phyloP scores from a whole-genome alignment of 139 green algal genomes.

The Axilococcus clingmanii region DNA sequence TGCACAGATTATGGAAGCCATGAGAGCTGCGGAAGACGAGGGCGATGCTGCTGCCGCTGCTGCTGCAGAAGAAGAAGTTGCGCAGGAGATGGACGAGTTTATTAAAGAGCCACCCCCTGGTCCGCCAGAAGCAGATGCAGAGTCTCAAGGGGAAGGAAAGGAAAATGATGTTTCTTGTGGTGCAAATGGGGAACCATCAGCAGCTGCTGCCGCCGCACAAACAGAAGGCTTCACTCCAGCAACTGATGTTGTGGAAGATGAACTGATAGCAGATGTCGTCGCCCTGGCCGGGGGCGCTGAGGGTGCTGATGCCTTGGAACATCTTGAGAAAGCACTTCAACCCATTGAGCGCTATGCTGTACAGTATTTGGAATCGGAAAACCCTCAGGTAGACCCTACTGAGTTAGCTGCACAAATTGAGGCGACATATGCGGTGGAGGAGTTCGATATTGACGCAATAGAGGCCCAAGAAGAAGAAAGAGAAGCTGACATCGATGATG shows the following conservation, averaged over 20 bases:
- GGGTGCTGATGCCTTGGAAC: slow-evolving; percentile 11
- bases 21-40: slow-evolving; percentile 70
- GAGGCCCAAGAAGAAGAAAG: slow-evolving; percentile 43
- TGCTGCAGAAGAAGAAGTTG: slow-evolving; percentile 34
- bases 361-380: slow-evolving; percentile 32
- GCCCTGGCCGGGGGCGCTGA: slow-evolving; percentile 13
- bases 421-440: slow-evolving; percentile 22
- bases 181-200: neutral
- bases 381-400: slow-evolving; percentile 8
- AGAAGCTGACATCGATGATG: slow-evolving; percentile 47
- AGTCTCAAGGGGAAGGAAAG: slow-evolving; percentile 13
- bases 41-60: slow-evolving; percentile 52
- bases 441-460: slow-evolving; percentile 28
- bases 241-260: slow-evolving; percentile 19
- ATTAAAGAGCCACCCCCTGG: slow-evolving; percentile 8
- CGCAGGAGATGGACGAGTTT: slow-evolving; percentile 55
- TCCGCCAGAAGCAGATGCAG: slow-evolving; percentile 9
- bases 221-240: neutral
- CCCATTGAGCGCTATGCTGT: slow-evolving; percentile 58
- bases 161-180: neutral
- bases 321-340: slow-evolving; percentile 30
- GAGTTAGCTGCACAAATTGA: slow-evolving; percentile 29
- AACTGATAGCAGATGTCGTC: slow-evolving; percentile 33
- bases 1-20: slow-evolving; percentile 37
- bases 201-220: neutral